Evolutionary conservation across 257 asterid genomes (phyloP).

Genomic region (Echites panduratus): DNA sequence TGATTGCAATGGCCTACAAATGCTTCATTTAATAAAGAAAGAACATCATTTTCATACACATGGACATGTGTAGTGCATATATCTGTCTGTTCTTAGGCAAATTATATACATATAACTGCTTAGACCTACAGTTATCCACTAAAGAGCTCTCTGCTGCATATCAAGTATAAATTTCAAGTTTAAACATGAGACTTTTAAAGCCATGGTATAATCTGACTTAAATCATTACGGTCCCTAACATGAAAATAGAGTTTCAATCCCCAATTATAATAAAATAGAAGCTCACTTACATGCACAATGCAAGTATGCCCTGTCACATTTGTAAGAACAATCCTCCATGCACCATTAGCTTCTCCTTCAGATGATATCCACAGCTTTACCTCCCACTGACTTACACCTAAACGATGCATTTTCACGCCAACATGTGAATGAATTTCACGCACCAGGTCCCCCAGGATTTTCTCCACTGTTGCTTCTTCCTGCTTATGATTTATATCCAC

Average conservation of each 20-base stretch:
- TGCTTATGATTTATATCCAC: conserved; percentile 39
- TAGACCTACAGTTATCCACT: neutral
- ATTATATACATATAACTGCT: neutral
- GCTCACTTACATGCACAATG: conserved; percentile 72
- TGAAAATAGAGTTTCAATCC: neutral
- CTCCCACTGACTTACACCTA: conserved; percentile 95
- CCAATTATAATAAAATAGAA: neutral
- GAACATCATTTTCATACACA: neutral
- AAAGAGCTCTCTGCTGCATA: neutral
- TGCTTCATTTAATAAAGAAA: neutral
- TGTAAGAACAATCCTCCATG: conserved; percentile 89
- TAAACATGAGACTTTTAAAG: neutral
- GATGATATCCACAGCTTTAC: conserved; percentile 91
- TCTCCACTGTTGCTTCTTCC: conserved; percentile 66
- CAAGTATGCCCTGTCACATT: conserved; percentile 96
- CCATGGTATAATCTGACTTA: neutral
- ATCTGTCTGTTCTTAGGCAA: neutral
- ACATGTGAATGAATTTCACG: conserved; percentile 63
- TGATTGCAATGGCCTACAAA: neutral
- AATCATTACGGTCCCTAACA: neutral
- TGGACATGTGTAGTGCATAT: neutral
- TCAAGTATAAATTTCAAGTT: neutral
- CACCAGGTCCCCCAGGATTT: conserved; percentile 61
- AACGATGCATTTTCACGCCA: conserved; percentile 90
- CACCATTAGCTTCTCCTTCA: conserved; percentile 87